A percentile compares a stretch with the other conserved stretches of the same genome.
Evolutionary conservation across 179 eudicot genomes (phyloP).

Genomic region (Camellia oleifera): DNA sequence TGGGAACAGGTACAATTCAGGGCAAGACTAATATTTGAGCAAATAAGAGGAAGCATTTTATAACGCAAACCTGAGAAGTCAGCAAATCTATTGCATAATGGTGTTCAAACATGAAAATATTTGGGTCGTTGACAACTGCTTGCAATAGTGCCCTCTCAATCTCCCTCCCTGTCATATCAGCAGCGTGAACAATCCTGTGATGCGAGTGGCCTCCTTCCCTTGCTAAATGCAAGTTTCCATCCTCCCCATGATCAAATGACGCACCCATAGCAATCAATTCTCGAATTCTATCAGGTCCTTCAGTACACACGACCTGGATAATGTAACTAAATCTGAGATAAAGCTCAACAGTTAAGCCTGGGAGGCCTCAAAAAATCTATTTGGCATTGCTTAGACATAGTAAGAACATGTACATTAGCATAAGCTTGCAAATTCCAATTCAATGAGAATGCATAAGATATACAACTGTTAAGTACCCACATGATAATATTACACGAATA

Average conservation of each 20-base stretch:
- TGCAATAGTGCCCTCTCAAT: slow-evolving; percentile 84
- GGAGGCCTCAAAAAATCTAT: no score
- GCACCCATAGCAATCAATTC: slow-evolving; percentile 94
- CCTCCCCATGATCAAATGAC: slow-evolving; percentile 98
- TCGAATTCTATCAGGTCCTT: slow-evolving; percentile 94
- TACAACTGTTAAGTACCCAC: no score
- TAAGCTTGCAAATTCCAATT: neutral
- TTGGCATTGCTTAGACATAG: no score
- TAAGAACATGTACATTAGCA: no score
- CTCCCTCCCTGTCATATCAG: slow-evolving; percentile 97
- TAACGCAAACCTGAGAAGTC: slow-evolving; percentile 68
- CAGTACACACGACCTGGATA: slow-evolving; percentile 88
- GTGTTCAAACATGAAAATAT: slow-evolving; percentile 72
- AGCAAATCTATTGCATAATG: slow-evolving; percentile 90
- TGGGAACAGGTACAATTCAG: neutral
- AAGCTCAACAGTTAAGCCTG: slow-evolving; percentile 3
- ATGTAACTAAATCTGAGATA: slow-evolving; percentile 16
- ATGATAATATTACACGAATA: no score
- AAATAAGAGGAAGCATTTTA: neutral
- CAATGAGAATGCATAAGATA: no score
- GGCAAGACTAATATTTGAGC: neutral
- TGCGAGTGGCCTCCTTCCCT: slow-evolving; percentile 98
- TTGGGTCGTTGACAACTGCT: slow-evolving; percentile 70
- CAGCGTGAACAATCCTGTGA: slow-evolving; percentile 89
- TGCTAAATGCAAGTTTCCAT: slow-evolving; percentile 92